Evolutionary conservation across 306 rosid genomes (phyloP).

Genomic region (Vigna angularis): DNA sequence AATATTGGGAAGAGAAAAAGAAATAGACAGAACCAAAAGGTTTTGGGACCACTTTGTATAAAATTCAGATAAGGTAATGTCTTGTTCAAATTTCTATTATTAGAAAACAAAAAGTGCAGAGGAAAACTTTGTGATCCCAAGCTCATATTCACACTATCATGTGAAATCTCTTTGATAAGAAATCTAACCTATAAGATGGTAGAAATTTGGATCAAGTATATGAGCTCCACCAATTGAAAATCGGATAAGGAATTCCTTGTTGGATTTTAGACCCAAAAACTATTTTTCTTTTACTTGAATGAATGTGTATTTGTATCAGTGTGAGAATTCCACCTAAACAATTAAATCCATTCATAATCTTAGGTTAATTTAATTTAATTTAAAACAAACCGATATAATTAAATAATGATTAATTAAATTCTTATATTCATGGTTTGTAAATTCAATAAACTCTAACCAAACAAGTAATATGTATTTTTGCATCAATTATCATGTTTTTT

Average conservation of each 20-base stretch:
- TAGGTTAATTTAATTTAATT: no score
- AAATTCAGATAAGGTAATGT: conserved; percentile 17
- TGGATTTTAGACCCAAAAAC: conserved; percentile 8
- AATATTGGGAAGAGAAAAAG: conserved; percentile 14
- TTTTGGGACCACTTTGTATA: conserved; percentile 40
- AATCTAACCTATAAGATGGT: conserved; percentile 53
- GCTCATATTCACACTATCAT: conserved; percentile 28
- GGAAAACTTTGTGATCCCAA: neutral
- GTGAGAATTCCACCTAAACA: no score
- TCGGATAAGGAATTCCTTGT: conserved; percentile 61
- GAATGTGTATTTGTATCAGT: no score
- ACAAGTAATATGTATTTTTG: no score
- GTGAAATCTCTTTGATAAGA: conserved; percentile 58
- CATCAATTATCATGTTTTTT: no score
- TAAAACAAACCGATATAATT: no score
- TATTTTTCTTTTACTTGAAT: no score
- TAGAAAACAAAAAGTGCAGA: neutral
- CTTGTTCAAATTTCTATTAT: conserved; percentile 39
- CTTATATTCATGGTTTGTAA: no score
- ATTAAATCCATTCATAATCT: no score
- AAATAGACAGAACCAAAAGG: no score
- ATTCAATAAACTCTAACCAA: no score
- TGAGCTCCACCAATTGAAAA: conserved; percentile 53
- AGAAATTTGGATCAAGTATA: conserved; percentile 55
- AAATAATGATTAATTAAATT: no score